Conservation (phyloP, 441 rosid genomes). For the Gossypium aridum region DNA sequence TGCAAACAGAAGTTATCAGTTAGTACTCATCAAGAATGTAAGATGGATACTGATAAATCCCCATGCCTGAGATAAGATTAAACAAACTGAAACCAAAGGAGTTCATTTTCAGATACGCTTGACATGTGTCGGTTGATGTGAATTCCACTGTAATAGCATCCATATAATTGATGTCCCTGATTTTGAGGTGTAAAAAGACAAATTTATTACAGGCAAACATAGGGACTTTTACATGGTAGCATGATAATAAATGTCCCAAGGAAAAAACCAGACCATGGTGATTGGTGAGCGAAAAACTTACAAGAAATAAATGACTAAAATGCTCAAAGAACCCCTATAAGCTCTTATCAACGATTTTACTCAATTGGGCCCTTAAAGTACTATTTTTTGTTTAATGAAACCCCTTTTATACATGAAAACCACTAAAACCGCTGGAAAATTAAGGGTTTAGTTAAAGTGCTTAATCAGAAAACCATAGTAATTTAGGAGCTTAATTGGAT, state of each 20-base stretch:
- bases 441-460: not conserved
- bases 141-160: slow-evolving; percentile 81
- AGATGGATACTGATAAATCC: not conserved
- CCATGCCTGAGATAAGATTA: not conserved
- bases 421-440: not conserved
- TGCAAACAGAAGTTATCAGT: not conserved
- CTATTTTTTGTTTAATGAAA: not conserved
- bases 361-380: not conserved
- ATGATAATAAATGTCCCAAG: not conserved
- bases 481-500: not conserved
- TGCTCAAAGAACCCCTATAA: not conserved
- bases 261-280: slow-evolving; percentile 1
- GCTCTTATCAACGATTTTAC: not conserved
- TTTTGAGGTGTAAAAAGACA: not conserved
- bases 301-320: not conserved
- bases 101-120: slow-evolving; percentile 29
- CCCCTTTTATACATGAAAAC: not conserved
- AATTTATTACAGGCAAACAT: not conserved
- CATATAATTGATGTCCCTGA: slow-evolving; percentile 76
- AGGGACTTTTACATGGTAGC: not conserved
- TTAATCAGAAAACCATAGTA: not conserved
- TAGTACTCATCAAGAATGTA: not conserved
- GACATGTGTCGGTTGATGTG: slow-evolving; percentile 32
- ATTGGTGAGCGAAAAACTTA: not conserved
- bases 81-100: not conserved